Evolutionary conservation across 805 yeast species (phyloP).

Genomic region (Nakazawaea anatomiae): DNA sequence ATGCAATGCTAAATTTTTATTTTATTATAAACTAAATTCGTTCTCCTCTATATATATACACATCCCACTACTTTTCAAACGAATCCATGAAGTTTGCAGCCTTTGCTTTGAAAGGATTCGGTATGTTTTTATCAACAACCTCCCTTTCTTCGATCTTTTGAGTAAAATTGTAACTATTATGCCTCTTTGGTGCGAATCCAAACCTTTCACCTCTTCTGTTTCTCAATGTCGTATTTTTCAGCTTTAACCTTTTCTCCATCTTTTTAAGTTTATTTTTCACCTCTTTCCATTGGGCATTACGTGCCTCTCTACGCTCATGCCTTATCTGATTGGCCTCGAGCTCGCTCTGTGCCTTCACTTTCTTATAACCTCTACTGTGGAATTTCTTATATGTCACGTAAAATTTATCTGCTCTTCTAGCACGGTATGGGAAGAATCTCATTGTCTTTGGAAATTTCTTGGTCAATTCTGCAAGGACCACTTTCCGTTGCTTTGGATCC

Average conservation of each 20-base stretch:
- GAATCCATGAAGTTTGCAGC: neutral
- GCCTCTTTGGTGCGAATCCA: constrained; percentile 2
- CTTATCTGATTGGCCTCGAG: constrained; percentile 1
- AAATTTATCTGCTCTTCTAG: neutral
- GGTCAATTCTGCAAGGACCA: neutral
- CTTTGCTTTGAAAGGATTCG: neutral
- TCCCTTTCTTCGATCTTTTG: neutral
- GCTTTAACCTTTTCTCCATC: neutral
- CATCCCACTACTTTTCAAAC: neutral
- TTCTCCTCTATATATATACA: neutral
- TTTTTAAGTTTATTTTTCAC: neutral
- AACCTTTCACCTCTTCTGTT: constrained; percentile 4
- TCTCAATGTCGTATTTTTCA: neutral
- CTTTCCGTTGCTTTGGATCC: neutral
- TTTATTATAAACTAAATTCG: too few relatives aligned
- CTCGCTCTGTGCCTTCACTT: neutral
- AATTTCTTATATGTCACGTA: neutral
- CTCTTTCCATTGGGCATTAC: neutral
- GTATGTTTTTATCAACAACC: neutral
- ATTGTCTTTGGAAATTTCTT: constrained; percentile 6
- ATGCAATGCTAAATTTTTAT: too few relatives aligned
- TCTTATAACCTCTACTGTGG: neutral
- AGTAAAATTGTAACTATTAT: neutral
- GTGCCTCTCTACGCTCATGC: neutral
- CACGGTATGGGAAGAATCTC: constrained; percentile 3